These are phyloP conservation scores for Camellia lanceoleosa DNA, from an alignment of 148 eudicot genomes.

Conservation along the genomic window DNA sequence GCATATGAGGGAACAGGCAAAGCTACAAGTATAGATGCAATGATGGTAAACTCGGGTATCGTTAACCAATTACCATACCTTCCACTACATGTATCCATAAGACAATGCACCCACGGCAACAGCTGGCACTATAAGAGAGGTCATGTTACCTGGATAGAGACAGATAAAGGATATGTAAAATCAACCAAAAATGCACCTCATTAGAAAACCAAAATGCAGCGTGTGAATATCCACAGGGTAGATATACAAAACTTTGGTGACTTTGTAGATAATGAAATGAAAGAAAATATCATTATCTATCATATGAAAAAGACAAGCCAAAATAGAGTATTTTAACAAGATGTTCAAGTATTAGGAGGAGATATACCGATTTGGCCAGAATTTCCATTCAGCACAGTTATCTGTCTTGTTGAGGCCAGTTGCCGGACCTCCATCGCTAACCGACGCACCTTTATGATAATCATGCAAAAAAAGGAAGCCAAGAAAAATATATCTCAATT, in stretches of 20 bases:
- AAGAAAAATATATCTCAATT: neutral
- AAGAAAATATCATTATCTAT: neutral
- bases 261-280: neutral
- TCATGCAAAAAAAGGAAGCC: neutral
- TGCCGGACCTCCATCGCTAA: conserved; percentile 81
- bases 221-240: neutral
- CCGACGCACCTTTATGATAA: conserved; percentile 60
- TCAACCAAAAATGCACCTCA: neutral
- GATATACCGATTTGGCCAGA: conserved; percentile 49
- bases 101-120: conserved; percentile 78
- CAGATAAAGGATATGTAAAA: neutral
- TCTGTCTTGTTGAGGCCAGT: conserved; percentile 58
- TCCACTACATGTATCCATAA: conserved; percentile 99
- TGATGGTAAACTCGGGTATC: neutral
- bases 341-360: neutral
- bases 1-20: neutral
- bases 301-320: neutral
- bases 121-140: conserved; percentile 69
- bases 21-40: neutral
- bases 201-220: neutral
- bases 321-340: neutral
- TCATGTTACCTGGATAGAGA: conserved; percentile 37
- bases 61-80: conserved; percentile 42
- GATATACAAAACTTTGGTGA: neutral
- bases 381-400: conserved; percentile 75